Evolutionary conservation across 2,329 filamentous ascomycete genomes (phyloP).

Genomic region (Pseudocercospora eumusae): DNA sequence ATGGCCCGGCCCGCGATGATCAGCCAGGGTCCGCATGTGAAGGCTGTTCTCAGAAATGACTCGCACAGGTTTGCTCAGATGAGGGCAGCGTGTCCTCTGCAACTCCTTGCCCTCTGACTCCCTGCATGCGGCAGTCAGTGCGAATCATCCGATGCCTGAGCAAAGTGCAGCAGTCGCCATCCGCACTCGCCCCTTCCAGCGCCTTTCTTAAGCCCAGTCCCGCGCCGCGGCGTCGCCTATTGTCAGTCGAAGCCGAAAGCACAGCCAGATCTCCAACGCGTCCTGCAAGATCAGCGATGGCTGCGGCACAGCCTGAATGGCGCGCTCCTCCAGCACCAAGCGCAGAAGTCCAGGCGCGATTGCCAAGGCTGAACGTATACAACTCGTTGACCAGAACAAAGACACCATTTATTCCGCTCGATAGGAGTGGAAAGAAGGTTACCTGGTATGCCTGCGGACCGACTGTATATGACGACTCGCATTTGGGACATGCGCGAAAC

Average conservation of each 20-base stretch:
- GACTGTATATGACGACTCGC: conserved; percentile 75
- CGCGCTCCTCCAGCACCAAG: conserved; percentile 40
- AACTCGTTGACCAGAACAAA: conserved; percentile 78
- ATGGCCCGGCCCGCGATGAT: conserved; percentile 9
- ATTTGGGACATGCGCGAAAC: conserved; percentile 82
- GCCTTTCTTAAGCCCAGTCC: background rate
- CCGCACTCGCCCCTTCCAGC: conserved; percentile 1
- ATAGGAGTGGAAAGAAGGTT: conserved; percentile 66
- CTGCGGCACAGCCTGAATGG: conserved; percentile 37
- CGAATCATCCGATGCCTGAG: conserved; percentile 1
- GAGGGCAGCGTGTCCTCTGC: conserved; percentile 4
- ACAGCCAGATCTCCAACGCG: conserved; percentile 2
- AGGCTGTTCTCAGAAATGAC: background rate
- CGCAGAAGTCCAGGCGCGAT: conserved; percentile 33
- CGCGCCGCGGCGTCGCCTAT: background rate
- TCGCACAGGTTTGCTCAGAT: background rate
- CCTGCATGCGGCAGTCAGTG: background rate
- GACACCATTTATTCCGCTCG: conserved; percentile 71
- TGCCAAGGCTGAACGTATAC: conserved; percentile 69
- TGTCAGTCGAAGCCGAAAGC: conserved; percentile 4
- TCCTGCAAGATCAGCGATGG: conserved; percentile 18
- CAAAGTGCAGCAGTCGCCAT: conserved; percentile 12
- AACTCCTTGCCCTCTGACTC: background rate
- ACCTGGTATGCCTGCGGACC: conserved; percentile 90
- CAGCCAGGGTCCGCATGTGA: conserved; percentile 12